Base-by-base conservation (phyloP, 495 filamentous ascomycete species). In the Aspergillus nanangensis region DNA sequence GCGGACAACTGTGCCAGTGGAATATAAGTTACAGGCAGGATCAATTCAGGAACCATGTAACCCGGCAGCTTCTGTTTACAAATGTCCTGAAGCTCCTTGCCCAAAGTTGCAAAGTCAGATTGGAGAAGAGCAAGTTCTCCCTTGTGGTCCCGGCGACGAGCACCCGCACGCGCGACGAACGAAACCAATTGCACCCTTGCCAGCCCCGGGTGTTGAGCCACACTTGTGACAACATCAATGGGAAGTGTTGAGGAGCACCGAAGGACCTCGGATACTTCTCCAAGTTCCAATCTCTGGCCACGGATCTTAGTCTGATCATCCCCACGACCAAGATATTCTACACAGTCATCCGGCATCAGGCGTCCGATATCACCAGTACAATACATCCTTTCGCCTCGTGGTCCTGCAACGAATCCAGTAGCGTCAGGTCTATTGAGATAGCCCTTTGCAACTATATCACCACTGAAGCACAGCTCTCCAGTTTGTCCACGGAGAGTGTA, bases 381-480 rank as follows among this genome's bases (percentile, higher is more conserved):
- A 33, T 76, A 76, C 51, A 76, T 70, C 35, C 60, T 72, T 39
- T 66, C 60, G 13, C 58, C 61, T 25, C 58, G 55, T 33, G 66
- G 69, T 3, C 65, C 53, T 5, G 52, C 55, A 17, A 67, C 57
- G 44, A 74, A 76, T 13, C 71, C 65, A 7, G 64, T 68, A 17
- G 71, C 67, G 23, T 89, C 80, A 3, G 80, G 74, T 3, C 88
- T 76, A 33, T 91, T 91, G 31, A 93, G 71, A 53, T 96, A 96
- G 0, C 90, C 91, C 52, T 84, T 89, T 5, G 85, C 91, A 24
- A 96, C 89, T 4, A 96, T 72, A 46, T 82, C 85, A 0, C 91
- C 91, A 4, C 85, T 86, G 23, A 95, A 81, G 54, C 89, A 95
- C 4, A 96, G 78, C 58, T 96, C 91, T 17, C 91, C 91, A 24